Percentiles rank a stretch among this genome's conserved stretches.
Evolutionary conservation across 1,284 basidiomycete genomes (phyloP).

Genomic region (Moesziomyces sp.): DNA sequence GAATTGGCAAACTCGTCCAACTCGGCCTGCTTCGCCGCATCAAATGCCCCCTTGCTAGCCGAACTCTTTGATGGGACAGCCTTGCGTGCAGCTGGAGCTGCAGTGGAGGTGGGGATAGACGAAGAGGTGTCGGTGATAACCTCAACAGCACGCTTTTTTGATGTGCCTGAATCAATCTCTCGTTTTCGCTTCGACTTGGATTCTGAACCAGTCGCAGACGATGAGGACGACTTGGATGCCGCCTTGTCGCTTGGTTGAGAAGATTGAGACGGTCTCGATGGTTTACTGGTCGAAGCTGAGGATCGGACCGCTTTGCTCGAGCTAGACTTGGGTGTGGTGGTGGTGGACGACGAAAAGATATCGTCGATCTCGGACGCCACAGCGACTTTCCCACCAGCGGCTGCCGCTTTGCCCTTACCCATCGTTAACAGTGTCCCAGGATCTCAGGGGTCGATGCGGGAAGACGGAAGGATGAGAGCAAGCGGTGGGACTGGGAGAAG

Average conservation of each 20-base stretch:
- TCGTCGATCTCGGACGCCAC: conserved; percentile 21
- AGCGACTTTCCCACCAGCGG: too few species aligned
- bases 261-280: neutral
- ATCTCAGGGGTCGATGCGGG: too few species aligned
- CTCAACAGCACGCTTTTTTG: conserved; percentile 10
- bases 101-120: neutral
- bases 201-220: neutral
- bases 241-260: too few species aligned
- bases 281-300: too few species aligned
- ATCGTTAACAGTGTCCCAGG: neutral
- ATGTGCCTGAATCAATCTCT: too few species aligned
- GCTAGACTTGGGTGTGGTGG: too few species aligned
- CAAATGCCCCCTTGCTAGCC: neutral
- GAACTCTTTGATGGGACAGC: too few species aligned
- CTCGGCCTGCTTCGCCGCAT: conserved; percentile 1
- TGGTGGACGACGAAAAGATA: conserved; percentile 8
- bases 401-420: neutral
- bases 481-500: too few species aligned
- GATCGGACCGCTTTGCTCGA: neutral
- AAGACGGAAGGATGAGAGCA: too few species aligned
- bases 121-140: conserved; percentile 23
- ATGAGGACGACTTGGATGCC: too few species aligned
- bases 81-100: too few species aligned
- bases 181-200: neutral
- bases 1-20: conserved; percentile 25